A percentile compares a stretch with the other conserved stretches of the same genome.
phyloP scores from a whole-genome alignment of 352 stramenopile species.

The Pythium sp. region DNA sequence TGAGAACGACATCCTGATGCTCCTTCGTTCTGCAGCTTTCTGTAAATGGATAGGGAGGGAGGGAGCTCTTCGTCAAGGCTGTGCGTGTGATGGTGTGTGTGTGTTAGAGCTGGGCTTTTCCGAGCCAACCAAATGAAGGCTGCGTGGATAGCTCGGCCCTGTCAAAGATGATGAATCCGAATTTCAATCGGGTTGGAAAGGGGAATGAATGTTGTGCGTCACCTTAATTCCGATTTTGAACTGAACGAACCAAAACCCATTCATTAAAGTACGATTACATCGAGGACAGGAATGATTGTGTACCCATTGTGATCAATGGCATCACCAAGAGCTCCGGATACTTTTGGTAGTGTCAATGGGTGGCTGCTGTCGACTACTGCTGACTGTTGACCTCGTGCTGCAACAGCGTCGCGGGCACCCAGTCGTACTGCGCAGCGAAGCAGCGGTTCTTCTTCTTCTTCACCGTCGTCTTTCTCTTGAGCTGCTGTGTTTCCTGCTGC shows the following conservation, averaged over 20 bases:
- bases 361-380: not conserved
- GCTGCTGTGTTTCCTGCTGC: conserved; percentile 16
- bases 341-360: too few species aligned
- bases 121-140: conserved; percentile 4
- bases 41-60: not conserved
- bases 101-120: conserved; percentile 1
- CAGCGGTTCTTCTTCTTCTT: conserved; percentile 22
- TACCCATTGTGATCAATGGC: conserved; percentile 1
- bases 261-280: not conserved
- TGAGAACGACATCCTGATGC: conserved; percentile 32
- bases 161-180: not conserved
- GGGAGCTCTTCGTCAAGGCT: too few species aligned
- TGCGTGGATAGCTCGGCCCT: not conserved
- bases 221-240: not conserved
- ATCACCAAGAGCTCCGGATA: not conserved
- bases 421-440: conserved; percentile 50
- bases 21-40: not conserved
- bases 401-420: conserved; percentile 47
- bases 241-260: not conserved
- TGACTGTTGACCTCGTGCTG: conserved; percentile 18
- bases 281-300: not conserved
- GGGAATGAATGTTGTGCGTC: not conserved
- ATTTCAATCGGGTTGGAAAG: not conserved
- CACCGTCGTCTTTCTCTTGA: conserved; percentile 15
- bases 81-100: not conserved